phyloP scores from a whole-genome alignment of 1,139 yeast genomes.

The Yamadazyma oceani region DNA sequence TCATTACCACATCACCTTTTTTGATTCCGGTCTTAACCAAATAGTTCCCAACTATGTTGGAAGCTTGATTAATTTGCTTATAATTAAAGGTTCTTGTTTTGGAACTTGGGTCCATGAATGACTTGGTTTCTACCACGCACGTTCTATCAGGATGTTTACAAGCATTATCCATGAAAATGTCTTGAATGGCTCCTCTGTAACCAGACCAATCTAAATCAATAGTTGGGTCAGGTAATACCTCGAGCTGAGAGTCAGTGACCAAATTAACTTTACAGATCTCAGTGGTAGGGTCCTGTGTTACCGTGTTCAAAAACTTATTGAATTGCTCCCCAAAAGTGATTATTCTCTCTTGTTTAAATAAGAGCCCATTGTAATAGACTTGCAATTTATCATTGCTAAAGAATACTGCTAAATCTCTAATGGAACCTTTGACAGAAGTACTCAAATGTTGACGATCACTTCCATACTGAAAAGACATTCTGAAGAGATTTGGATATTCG shows the following conservation, averaged over 20 bases:
- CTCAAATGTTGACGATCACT: slow-evolving; percentile 41
- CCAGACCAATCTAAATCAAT: slow-evolving; percentile 85
- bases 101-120: slow-evolving; percentile 54
- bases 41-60: slow-evolving; percentile 92
- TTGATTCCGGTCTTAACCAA: slow-evolving; percentile 77
- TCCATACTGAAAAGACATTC: slow-evolving; percentile 61
- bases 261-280: slow-evolving; percentile 64
- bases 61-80: slow-evolving; percentile 84
- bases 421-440: slow-evolving; percentile 51
- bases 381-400: slow-evolving; percentile 29
- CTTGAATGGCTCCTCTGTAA: slow-evolving; percentile 94
- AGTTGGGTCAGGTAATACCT: slow-evolving; percentile 83
- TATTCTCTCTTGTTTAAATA: slow-evolving; percentile 72
- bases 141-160: slow-evolving; percentile 76
- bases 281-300: slow-evolving; percentile 29
- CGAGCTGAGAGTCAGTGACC: slow-evolving; percentile 61
- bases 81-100: slow-evolving; percentile 76
- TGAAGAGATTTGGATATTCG: slow-evolving; percentile 61
- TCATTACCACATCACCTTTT: slow-evolving; percentile 94
- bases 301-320: slow-evolving; percentile 44
- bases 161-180: slow-evolving; percentile 86
- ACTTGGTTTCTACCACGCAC: slow-evolving; percentile 90
- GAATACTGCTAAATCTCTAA: slow-evolving; percentile 64
- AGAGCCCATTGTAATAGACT: slow-evolving; percentile 70
- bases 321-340: slow-evolving; percentile 73